These are phyloP conservation scores for Candida silvatica DNA, from an alignment of 805 yeast genomes.

Conservation along the genomic window DNA sequence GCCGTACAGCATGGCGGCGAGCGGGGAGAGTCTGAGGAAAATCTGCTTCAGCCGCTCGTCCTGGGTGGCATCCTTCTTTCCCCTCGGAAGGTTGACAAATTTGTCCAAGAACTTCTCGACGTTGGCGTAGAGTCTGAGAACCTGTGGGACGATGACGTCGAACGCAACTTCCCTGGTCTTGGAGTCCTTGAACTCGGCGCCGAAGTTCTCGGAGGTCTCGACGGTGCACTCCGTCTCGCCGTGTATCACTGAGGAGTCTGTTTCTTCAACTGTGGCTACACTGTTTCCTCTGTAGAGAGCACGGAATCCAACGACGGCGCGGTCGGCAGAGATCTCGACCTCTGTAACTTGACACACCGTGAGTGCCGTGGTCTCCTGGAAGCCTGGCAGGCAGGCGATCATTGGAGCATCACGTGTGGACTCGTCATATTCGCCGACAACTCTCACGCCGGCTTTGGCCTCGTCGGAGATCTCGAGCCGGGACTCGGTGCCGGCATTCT, in stretches of 20 bases:
- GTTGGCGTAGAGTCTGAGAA: neutral
- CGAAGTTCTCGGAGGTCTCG: neutral
- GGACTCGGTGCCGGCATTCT: no score
- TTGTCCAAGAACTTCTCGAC: conserved; percentile 1
- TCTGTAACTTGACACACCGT: conserved; percentile 1
- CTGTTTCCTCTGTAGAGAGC: conserved; percentile 3
- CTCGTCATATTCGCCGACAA: conserved; percentile 1
- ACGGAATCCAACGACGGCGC: neutral
- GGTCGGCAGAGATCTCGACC: neutral
- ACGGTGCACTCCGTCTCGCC: conserved; percentile 7
- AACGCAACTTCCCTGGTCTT: neutral
- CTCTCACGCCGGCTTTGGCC: conserved; percentile 5
- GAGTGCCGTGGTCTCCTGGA: conserved; percentile 1
- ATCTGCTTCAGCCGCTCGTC: conserved; percentile 13
- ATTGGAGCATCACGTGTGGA: neutral
- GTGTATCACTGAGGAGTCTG: conserved; percentile 12
- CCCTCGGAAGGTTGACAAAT: conserved; percentile 26
- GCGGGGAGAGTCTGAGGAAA: conserved; percentile 46
- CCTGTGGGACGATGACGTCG: neutral
- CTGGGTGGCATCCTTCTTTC: conserved; percentile 1
- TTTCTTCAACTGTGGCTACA: no score
- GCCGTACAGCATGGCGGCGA: conserved; percentile 47
- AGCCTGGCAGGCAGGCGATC: conserved; percentile 2
- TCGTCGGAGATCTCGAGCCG: neutral
- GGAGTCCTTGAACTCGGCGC: conserved; percentile 1